Evolutionary conservation across 805 yeast genomes (phyloP).

Genomic region (Ogataea nitratoaversa): DNA sequence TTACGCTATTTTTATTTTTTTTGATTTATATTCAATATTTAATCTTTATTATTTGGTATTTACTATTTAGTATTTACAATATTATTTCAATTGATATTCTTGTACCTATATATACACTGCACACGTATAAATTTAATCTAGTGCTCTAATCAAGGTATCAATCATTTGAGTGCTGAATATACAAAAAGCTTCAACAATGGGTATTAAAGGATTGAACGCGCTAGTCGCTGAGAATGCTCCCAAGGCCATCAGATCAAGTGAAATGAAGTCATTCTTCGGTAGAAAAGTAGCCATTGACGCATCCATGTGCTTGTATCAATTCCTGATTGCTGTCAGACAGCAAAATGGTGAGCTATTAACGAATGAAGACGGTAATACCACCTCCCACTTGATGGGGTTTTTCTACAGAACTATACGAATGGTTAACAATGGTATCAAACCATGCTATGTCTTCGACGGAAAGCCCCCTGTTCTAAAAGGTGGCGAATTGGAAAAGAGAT

Average conservation of each 20-base stretch:
- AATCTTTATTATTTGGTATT: no score
- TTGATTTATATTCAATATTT: no score
- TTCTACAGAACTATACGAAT: conserved; percentile 88
- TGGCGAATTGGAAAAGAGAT: conserved; percentile 86
- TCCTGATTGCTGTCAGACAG: conserved; percentile 92
- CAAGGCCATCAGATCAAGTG: conserved; percentile 66
- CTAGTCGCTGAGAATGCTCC: conserved; percentile 90
- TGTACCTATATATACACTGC: no score
- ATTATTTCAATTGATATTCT: no score
- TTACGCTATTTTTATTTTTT: no score
- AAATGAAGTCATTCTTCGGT: conserved; percentile 84
- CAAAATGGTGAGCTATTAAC: conserved; percentile 94
- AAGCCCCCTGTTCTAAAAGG: conserved; percentile 94
- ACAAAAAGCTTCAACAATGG: conserved; percentile 21
- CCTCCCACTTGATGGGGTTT: conserved; percentile 93
- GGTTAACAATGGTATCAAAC: conserved; percentile 92
- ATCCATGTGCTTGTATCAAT: conserved; percentile 95
- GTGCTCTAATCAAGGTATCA: neutral
- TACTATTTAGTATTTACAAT: no score
- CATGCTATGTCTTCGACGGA: conserved; percentile 96
- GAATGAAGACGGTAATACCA: conserved; percentile 85
- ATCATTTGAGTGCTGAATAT: neutral
- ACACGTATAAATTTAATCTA: no score
- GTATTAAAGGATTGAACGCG: conserved; percentile 70
- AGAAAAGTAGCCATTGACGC: conserved; percentile 97